phyloP scores from a whole-genome alignment of 768 basidiomycete species.

The Leccinum disarticulatum region DNA sequence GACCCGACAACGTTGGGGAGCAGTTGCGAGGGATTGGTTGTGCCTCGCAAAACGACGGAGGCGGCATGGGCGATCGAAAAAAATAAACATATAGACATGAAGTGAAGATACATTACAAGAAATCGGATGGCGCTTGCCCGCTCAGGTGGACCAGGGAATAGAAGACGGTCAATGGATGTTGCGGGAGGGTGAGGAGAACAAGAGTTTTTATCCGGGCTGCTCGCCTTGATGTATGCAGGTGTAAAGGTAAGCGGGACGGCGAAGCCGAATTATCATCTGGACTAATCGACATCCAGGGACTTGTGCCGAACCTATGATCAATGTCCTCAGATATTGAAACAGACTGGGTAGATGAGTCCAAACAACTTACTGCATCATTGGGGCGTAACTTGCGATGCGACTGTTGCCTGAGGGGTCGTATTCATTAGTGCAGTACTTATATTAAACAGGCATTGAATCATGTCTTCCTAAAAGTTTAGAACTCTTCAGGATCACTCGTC shows the following conservation, averaged over 20 bases:
- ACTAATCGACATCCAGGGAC: background rate
- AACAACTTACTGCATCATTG: too few species aligned
- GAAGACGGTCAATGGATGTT: background rate
- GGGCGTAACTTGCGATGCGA: too few species aligned
- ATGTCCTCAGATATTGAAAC: too few species aligned
- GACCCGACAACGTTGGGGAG: constrained; percentile 14
- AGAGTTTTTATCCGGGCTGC: background rate
- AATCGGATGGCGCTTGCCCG: background rate
- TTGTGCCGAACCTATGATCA: too few species aligned
- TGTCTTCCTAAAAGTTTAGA: too few species aligned
- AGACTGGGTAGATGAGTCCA: too few species aligned
- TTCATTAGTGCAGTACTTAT: too few species aligned
- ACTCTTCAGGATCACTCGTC: too few species aligned
- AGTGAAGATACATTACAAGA: constrained; percentile 14
- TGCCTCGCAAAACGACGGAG: constrained; percentile 17
- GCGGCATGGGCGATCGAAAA: constrained; percentile 15
- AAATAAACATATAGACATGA: constrained; percentile 7
- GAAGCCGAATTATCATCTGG: background rate
- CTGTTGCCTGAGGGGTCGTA: too few species aligned
- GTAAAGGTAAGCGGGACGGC: background rate
- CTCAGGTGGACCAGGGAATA: background rate
- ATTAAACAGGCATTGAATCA: too few species aligned
- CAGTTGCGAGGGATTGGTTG: background rate
- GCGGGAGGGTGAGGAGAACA: too few species aligned
- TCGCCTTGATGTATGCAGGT: constrained; percentile 1